Evolutionary conservation across 202 grass and related monocot genomes (phyloP).

Genomic region (Setaria viridis): DNA sequence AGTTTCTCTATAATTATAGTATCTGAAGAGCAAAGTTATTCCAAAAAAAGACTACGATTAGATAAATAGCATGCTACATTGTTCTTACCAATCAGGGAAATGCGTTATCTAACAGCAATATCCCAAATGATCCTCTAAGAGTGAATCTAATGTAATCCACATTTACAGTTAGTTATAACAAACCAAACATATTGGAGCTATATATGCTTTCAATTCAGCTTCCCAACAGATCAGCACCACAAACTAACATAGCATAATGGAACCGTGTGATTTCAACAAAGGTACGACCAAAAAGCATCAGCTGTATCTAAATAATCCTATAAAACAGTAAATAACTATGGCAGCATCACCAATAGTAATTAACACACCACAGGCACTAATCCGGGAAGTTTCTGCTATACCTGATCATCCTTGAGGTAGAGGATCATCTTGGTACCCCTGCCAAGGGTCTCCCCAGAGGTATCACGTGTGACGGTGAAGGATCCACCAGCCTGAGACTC

Average conservation of each 20-base stretch:
- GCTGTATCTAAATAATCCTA: too few relatives aligned
- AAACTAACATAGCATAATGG: neutral
- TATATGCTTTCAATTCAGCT: neutral
- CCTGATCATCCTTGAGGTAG: conserved; percentile 99
- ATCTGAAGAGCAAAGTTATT: too few relatives aligned
- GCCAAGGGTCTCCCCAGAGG: conserved; percentile 79
- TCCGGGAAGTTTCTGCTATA: conserved; percentile 31
- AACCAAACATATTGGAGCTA: neutral
- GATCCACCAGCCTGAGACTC: conserved; percentile 98
- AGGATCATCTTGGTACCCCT: conserved; percentile 95
- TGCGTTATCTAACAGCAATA: too few relatives aligned
- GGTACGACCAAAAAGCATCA: too few relatives aligned
- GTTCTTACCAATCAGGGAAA: too few relatives aligned
- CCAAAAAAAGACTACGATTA: too few relatives aligned
- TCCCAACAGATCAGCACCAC: too few relatives aligned
- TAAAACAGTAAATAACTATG: neutral
- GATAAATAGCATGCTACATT: too few relatives aligned
- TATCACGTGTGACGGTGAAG: conserved; percentile 89
- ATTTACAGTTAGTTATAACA: neutral
- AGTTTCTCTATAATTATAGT: too few relatives aligned
- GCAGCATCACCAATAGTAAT: too few relatives aligned
- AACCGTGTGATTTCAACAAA: neutral
- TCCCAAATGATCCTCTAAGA: too few relatives aligned
- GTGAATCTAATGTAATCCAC: neutral
- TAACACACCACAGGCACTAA: neutral